phyloP scores from a whole-genome alignment of 352 stramenopile genomes.

The Phytophthora sojae region DNA sequence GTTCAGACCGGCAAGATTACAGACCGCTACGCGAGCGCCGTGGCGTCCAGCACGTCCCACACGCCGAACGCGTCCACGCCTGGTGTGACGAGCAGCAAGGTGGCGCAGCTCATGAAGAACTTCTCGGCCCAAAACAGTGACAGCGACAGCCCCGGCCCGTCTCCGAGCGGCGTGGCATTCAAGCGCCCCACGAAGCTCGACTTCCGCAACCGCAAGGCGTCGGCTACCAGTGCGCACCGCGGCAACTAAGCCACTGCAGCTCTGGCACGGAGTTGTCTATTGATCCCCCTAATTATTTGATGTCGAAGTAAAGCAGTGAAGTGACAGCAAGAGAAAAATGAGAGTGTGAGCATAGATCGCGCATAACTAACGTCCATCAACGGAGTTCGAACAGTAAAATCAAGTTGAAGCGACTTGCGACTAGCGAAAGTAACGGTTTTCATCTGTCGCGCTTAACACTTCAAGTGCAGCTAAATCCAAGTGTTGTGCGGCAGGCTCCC shows the following conservation, averaged over 20 bases:
- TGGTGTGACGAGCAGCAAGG: conserved; percentile 49
- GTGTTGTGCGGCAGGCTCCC: conserved; percentile 38
- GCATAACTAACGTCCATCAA: background rate
- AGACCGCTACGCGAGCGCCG: conserved; percentile 59
- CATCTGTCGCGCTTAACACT: background rate
- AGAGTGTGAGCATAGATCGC: background rate
- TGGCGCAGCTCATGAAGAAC: conserved; percentile 80
- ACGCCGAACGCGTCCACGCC: conserved; percentile 14
- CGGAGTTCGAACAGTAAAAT: conserved; percentile 1
- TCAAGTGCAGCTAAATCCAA: conserved; percentile 38
- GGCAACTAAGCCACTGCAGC: conserved; percentile 19
- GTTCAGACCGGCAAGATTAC: conserved; percentile 44
- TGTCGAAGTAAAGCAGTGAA: conserved; percentile 25
- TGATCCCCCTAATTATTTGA: conserved; percentile 37
- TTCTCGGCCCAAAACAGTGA: conserved; percentile 51
- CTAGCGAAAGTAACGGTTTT: conserved; percentile 9
- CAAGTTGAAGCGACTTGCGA: conserved; percentile 23
- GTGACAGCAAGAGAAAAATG: conserved; percentile 7
- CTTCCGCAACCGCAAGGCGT: conserved; percentile 49
- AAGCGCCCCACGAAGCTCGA: conserved; percentile 50
- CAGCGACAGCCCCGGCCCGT: conserved; percentile 13
- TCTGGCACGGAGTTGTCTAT: background rate
- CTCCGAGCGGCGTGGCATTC: conserved; percentile 32
- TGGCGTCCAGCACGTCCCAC: conserved; percentile 37
- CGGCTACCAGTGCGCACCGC: conserved; percentile 34